Conservation (phyloP, 2,329 filamentous ascomycete species). For the Trichocomaceae sp. region DNA sequence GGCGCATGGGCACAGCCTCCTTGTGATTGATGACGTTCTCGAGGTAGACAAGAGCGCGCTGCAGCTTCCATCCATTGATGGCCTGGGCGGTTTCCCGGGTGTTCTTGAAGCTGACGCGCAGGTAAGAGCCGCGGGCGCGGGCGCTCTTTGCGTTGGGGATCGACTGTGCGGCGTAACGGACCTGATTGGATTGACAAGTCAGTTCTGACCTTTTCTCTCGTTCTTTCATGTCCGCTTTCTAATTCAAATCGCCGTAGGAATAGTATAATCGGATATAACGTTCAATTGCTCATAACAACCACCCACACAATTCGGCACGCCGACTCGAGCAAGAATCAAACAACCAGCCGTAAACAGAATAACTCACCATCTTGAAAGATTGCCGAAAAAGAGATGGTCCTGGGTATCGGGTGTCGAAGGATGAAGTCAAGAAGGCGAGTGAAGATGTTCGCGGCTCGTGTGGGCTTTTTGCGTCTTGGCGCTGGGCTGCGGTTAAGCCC, state of each 20-base stretch:
- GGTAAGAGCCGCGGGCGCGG: slow-evolving; percentile 96
- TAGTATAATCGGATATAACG: no score
- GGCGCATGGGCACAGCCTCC: slow-evolving; percentile 96
- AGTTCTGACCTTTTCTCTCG: slow-evolving; percentile 11
- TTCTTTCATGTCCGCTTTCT: no score
- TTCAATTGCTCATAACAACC: no score
- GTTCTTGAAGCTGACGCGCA: slow-evolving; percentile 99
- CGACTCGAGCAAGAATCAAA: not conserved
- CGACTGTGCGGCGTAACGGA: slow-evolving; percentile 91
- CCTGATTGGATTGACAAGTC: slow-evolving; percentile 46
- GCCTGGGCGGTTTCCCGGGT: slow-evolving; percentile 98
- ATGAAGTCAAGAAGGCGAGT: slow-evolving; percentile 11
- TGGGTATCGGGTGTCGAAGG: slow-evolving; percentile 22
- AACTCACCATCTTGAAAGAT: slow-evolving; percentile 41
- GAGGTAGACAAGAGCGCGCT: slow-evolving; percentile 92
- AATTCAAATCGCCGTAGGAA: no score
- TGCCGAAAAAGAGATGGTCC: slow-evolving; percentile 38
- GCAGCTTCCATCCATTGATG: slow-evolving; percentile 98
- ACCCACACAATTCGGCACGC: no score
- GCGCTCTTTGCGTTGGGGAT: slow-evolving; percentile 88
- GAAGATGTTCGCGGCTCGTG: slow-evolving; percentile 27
- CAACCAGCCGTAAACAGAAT: slow-evolving; percentile 10
- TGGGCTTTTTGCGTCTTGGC: slow-evolving; percentile 36
- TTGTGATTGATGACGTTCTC: slow-evolving; percentile 96
- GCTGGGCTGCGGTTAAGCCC: slow-evolving; percentile 20